A percentile compares a stretch with the other conserved stretches of the same genome.
Evolutionary conservation across 2,329 filamentous ascomycete species (phyloP).

Genomic region (Periconia digitata): DNA sequence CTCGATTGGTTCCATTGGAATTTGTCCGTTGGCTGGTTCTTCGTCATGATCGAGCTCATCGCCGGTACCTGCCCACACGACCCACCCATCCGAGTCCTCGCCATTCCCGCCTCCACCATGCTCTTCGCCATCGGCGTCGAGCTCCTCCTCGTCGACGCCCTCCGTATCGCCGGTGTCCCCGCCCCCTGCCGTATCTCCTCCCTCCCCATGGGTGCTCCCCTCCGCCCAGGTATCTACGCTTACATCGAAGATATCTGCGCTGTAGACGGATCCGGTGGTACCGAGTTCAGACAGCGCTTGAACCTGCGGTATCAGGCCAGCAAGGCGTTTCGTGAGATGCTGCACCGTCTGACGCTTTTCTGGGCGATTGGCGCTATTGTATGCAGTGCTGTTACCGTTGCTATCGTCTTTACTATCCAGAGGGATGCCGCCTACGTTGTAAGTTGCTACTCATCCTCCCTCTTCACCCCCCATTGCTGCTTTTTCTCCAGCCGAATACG

Average conservation of each 20-base stretch:
- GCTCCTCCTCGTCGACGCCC: conserved; percentile 52
- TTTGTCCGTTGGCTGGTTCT: conserved; percentile 56
- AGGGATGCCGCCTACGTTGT: conserved; percentile 52
- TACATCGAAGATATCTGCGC: conserved; percentile 58
- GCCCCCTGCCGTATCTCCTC: conserved; percentile 57
- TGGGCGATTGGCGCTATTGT: conserved; percentile 52
- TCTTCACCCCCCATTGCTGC: no score
- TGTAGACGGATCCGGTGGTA: conserved; percentile 56
- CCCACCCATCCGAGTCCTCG: conserved; percentile 55
- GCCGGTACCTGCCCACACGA: conserved; percentile 51
- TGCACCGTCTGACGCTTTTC: conserved; percentile 55
- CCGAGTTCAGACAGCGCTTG: conserved; percentile 54
- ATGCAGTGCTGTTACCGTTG: conserved; percentile 45
- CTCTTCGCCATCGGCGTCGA: conserved; percentile 55
- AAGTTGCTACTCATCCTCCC: conserved; percentile 22
- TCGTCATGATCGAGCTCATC: conserved; percentile 60
- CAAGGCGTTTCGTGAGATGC: conserved; percentile 56
- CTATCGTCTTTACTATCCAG: conserved; percentile 51
- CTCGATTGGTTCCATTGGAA: conserved; percentile 63
- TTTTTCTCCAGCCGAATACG: no score
- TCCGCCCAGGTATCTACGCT: conserved; percentile 57
- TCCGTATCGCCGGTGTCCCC: conserved; percentile 48
- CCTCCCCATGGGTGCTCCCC: conserved; percentile 52
- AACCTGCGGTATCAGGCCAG: conserved; percentile 57
- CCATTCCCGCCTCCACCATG: conserved; percentile 56